Evolutionary conservation across 306 rosid species (phyloP).

Genomic region (Quercus alba): DNA sequence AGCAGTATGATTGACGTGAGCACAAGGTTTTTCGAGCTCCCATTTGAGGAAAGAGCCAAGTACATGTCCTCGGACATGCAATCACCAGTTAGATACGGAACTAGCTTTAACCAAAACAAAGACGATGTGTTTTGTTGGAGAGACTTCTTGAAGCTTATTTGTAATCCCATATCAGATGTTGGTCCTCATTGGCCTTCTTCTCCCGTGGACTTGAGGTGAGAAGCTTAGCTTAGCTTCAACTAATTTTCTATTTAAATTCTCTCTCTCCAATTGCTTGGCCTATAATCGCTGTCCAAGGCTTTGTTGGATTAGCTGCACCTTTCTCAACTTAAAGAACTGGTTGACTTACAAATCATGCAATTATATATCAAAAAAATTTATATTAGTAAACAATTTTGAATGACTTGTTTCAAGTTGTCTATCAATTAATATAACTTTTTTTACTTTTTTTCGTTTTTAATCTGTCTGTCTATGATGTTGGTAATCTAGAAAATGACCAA

Average conservation of each 20-base stretch:
- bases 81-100: constrained; percentile 74
- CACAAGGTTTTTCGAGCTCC: constrained; percentile 65
- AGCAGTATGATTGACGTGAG: constrained; percentile 56
- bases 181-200: constrained; percentile 79
- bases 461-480: neutral
- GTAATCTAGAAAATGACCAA: neutral
- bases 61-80: constrained; percentile 68
- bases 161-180: constrained; percentile 55
- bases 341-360: neutral
- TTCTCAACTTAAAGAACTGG: neutral
- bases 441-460: neutral
- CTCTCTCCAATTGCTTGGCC: neutral
- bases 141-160: constrained; percentile 77
- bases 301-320: neutral
- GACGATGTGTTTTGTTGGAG: constrained; percentile 86
- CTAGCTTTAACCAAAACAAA: constrained; percentile 72
- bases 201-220: constrained; percentile 64
- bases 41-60: constrained; percentile 69
- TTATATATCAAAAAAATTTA: neutral
- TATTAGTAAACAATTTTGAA: neutral
- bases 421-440: neutral
- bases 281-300: neutral
- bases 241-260: neutral
- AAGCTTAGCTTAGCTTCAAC: neutral
- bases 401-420: neutral